phyloP scores from a whole-genome alignment of 371 early-diverging fungal species.

The Mucor saturninus region DNA sequence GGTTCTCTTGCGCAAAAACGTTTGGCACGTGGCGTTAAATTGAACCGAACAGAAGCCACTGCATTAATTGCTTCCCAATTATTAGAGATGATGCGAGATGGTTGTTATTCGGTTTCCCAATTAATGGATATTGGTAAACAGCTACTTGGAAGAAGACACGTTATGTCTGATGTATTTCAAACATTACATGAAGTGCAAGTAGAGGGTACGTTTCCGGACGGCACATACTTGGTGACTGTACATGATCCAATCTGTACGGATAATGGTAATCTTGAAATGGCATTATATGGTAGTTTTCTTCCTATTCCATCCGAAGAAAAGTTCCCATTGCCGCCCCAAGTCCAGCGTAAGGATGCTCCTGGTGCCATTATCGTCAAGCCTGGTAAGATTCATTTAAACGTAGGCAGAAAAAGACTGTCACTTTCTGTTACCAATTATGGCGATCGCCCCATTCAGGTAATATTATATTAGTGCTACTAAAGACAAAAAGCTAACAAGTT shows the following conservation, averaged over 20 bases:
- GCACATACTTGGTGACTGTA: conserved; percentile 90
- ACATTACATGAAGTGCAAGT: conserved; percentile 86
- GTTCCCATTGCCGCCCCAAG: conserved; percentile 51
- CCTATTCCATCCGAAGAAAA: conserved; percentile 72
- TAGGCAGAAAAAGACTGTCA: conserved; percentile 66
- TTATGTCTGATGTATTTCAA: conserved; percentile 72
- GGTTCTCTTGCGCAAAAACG: conserved; percentile 90
- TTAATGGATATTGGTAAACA: conserved; percentile 87
- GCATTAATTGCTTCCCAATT: conserved; percentile 87
- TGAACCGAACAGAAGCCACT: conserved; percentile 88
- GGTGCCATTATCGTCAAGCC: conserved; percentile 70
- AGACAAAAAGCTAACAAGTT: neutral
- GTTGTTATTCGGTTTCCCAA: conserved; percentile 83
- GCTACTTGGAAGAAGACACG: conserved; percentile 87
- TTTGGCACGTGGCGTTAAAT: conserved; percentile 82
- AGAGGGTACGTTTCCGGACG: conserved; percentile 89
- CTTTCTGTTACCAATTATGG: conserved; percentile 88
- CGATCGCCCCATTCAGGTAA: conserved; percentile 85
- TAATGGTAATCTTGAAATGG: conserved; percentile 81
- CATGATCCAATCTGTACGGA: conserved; percentile 85
- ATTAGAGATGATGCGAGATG: conserved; percentile 88
- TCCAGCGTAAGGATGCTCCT: conserved; percentile 38
- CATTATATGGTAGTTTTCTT: conserved; percentile 84
- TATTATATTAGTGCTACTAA: neutral
- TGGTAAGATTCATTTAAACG: conserved; percentile 74